phyloP scores from a whole-genome alignment of 2,329 filamentous ascomycete genomes.

The Aspergillus pseudoterreus region DNA sequence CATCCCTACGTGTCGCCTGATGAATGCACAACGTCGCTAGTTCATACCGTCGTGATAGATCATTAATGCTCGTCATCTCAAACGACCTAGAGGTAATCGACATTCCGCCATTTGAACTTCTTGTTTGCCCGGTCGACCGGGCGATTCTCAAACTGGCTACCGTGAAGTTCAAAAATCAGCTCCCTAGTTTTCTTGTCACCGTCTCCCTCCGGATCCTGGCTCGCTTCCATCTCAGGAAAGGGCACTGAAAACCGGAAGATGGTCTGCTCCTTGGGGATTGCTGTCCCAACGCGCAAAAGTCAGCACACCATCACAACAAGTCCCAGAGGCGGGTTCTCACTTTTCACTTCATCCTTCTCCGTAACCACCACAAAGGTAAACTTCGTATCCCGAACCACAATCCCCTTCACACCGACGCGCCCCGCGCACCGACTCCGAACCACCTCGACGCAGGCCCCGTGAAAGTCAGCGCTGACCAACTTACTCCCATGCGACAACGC shows the following conservation, averaged over 20 bases:
- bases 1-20: too few species aligned
- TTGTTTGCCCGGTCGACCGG: slow-evolving; percentile 81
- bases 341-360: slow-evolving; percentile 64
- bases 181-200: slow-evolving; percentile 30
- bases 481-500: slow-evolving; percentile 55
- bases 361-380: slow-evolving; percentile 85
- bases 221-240: slow-evolving; percentile 25
- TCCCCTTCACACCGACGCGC: slow-evolving; percentile 77
- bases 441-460: slow-evolving; percentile 80
- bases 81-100: slow-evolving; percentile 65
- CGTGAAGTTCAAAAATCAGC: slow-evolving; percentile 79
- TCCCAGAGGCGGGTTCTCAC: slow-evolving; percentile 26
- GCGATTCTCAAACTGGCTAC: slow-evolving; percentile 79
- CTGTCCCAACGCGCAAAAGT: slow-evolving; percentile 26
- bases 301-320: neutral
- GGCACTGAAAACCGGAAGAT: slow-evolving; percentile 75
- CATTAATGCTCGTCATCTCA: too few species aligned
- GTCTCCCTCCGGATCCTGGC: slow-evolving; percentile 16
- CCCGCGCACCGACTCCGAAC: slow-evolving; percentile 76
- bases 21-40: too few species aligned
- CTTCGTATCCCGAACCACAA: slow-evolving; percentile 84
- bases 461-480: slow-evolving; percentile 81
- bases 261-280: slow-evolving; percentile 85
- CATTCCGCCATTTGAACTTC: slow-evolving; percentile 85
- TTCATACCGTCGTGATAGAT: neutral